Evolutionary conservation across 2,329 filamentous ascomycete species (phyloP).

Genomic region (Paraphoma chrysanthemicola): DNA sequence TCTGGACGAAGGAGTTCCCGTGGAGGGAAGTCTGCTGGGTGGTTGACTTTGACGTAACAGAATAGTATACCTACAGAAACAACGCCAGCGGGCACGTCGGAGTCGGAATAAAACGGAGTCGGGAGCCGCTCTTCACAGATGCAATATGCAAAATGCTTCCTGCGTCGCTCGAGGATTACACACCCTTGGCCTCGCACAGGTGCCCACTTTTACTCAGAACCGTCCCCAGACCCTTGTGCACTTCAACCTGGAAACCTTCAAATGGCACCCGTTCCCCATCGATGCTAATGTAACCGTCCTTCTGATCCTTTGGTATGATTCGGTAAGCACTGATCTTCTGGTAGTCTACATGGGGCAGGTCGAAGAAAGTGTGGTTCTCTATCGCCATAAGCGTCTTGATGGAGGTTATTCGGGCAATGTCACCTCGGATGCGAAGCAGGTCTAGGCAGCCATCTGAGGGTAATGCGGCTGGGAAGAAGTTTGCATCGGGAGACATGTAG

Average conservation of each 20-base stretch:
- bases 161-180: constrained; percentile 11
- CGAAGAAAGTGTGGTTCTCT: constrained; percentile 78
- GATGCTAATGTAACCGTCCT: constrained; percentile 84
- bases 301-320: constrained; percentile 72
- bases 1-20: no score
- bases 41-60: no score
- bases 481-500: constrained; percentile 84
- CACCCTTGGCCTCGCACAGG: constrained; percentile 68
- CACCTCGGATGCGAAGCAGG: constrained; percentile 79
- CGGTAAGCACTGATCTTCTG: constrained; percentile 88
- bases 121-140: no score
- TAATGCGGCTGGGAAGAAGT: constrained; percentile 85
- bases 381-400: constrained; percentile 75
- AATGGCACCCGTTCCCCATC: constrained; percentile 91
- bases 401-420: constrained; percentile 70
- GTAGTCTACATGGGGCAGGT: constrained; percentile 78
- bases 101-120: no score
- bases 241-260: constrained; percentile 87
- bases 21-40: no score
- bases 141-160: no score
- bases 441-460: constrained; percentile 88
- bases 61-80: no score
- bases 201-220: constrained; percentile 79
- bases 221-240: constrained; percentile 81
- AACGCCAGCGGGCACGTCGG: no score